These are phyloP conservation scores for Crepidotus variabilis DNA, from an alignment of 768 basidiomycete species.

Conservation along the genomic window DNA sequence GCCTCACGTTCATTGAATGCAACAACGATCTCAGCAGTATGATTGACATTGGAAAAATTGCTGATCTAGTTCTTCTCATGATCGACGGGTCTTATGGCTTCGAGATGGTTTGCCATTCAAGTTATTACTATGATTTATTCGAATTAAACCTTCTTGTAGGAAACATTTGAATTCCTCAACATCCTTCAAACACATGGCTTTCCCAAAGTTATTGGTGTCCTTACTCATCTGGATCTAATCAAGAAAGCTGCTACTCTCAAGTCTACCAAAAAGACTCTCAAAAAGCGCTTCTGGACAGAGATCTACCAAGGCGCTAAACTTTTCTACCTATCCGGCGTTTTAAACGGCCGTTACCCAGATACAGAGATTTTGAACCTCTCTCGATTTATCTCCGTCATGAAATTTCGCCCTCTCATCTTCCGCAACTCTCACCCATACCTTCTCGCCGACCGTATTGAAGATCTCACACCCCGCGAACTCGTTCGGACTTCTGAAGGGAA, in stretches of 20 bases:
- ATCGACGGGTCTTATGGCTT: constrained; percentile 97
- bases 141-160: constrained; percentile 42
- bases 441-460: constrained; percentile 91
- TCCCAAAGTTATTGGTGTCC: constrained; percentile 95
- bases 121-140: neutral
- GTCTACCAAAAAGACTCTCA: constrained; percentile 88
- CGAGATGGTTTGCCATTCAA: constrained; percentile 80
- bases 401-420: constrained; percentile 96
- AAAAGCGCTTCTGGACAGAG: constrained; percentile 99
- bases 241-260: constrained; percentile 86
- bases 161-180: constrained; percentile 98
- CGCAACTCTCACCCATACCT: constrained; percentile 94
- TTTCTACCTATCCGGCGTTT: constrained; percentile 94
- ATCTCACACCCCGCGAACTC: constrained; percentile 85
- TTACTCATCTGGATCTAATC: constrained; percentile 95
- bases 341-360: constrained; percentile 97
- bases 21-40: constrained; percentile 97
- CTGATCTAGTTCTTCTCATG: constrained; percentile 95
- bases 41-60: constrained; percentile 97
- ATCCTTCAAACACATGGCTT: constrained; percentile 96
- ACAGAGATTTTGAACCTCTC: constrained; percentile 94
- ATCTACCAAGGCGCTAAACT: constrained; percentile 99
- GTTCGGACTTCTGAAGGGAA: constrained; percentile 78
- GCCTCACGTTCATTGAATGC: constrained; percentile 96
- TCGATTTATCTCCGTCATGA: constrained; percentile 96